Percentiles rank a stretch among this genome's conserved stretches.
phyloP scores from a whole-genome alignment of 2,329 filamentous ascomycete species.

The Ambrosiella xylebori region DNA sequence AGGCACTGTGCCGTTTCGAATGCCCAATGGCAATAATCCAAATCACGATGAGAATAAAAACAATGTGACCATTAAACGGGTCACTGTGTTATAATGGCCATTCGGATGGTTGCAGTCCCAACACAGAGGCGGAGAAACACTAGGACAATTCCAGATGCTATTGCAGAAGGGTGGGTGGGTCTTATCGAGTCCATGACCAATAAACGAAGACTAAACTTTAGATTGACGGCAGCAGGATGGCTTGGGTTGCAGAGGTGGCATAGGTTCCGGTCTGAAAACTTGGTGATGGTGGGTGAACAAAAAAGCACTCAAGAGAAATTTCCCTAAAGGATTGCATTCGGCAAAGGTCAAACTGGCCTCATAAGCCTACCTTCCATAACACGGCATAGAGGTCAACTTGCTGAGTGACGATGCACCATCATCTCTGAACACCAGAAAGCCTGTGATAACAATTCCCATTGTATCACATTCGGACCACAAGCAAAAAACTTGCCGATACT shows the following conservation, averaged over 20 bases:
- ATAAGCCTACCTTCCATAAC: not conserved
- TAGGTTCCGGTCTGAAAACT: not conserved
- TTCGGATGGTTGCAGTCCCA: not conserved
- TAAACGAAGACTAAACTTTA: not conserved
- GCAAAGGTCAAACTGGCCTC: not conserved
- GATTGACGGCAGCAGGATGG: not conserved
- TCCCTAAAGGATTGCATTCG: no score
- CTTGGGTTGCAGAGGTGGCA: not conserved
- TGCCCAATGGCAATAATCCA: no score
- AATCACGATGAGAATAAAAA: no score
- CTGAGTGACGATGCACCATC: no score
- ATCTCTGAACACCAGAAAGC: no score
- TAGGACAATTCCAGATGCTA: not conserved
- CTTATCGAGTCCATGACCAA: not conserved
- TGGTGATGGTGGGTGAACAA: not conserved
- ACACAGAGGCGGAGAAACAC: not conserved
- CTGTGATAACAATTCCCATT: not conserved
- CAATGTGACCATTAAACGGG: not conserved
- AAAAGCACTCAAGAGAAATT: not conserved
- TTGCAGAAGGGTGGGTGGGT: not conserved
- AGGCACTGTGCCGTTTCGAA: no score
- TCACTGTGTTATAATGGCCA: not conserved
- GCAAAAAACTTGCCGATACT: not conserved
- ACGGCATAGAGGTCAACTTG: not conserved
- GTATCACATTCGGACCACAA: not conserved